phyloP scores from a whole-genome alignment of 345 rosid genomes.

The Pelargonium nanum region DNA sequence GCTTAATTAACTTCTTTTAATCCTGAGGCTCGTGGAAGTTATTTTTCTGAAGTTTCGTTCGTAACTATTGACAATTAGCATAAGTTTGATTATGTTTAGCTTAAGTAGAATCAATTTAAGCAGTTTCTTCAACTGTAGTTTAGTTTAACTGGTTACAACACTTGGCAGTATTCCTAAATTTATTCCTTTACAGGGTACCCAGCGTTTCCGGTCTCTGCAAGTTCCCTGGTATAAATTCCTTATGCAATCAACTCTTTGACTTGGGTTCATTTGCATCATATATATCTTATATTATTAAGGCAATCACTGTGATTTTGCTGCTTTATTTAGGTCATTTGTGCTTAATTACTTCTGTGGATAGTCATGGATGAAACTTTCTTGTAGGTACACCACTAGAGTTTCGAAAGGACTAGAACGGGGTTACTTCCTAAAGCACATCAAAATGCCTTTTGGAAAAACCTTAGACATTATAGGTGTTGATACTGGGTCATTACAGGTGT shows the following conservation, averaged over 20 bases:
- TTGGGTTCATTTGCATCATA: slow-evolving; percentile 12
- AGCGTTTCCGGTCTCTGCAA: slow-evolving; percentile 24
- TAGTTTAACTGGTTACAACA: slow-evolving; percentile 11
- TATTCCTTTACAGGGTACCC: slow-evolving; percentile 46
- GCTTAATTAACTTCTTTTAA: not conserved
- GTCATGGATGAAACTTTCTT: slow-evolving; percentile 16
- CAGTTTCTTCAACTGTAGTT: slow-evolving; percentile 8
- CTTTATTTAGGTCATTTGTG: not conserved
- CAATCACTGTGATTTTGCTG: not conserved
- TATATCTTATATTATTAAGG: not conserved
- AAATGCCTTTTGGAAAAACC: slow-evolving; percentile 31
- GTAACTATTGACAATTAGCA: not conserved
- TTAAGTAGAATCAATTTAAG: not conserved
- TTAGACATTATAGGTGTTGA: slow-evolving; percentile 38
- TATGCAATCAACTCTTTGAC: slow-evolving; percentile 7
- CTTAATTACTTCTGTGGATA: slow-evolving; percentile 8
- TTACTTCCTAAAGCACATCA: slow-evolving; percentile 29
- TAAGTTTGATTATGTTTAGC: not conserved
- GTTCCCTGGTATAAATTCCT: slow-evolving; percentile 51
- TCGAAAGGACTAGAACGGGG: slow-evolving; percentile 22
- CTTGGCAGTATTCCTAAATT: slow-evolving; percentile 13
- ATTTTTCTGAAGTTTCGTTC: not conserved
- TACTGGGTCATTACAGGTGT: slow-evolving; percentile 33
- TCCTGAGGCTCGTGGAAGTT: not conserved
- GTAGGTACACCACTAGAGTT: slow-evolving; percentile 46